Evolutionary conservation across 73 alveolate species (phyloP).

Genomic region (Paramecium primaurelia): DNA sequence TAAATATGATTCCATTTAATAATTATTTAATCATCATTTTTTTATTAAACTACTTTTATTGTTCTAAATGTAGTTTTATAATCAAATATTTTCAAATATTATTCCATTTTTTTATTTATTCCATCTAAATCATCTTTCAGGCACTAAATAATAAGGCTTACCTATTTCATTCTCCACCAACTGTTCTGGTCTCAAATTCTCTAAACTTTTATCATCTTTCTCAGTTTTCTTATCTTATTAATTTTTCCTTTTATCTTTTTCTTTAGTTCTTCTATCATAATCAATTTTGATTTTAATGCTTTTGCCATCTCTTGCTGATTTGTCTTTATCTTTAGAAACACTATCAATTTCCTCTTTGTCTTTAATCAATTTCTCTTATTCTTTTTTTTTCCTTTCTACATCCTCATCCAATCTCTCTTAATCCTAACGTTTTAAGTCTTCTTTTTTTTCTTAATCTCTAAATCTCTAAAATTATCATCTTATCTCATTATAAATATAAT

Average conservation of each 20-base stretch:
- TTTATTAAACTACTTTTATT: background rate
- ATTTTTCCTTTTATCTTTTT: background rate
- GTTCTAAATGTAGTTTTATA: constrained; percentile 7
- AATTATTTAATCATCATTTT: background rate
- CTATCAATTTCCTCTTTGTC: background rate
- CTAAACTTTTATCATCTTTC: background rate
- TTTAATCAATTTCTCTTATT: background rate
- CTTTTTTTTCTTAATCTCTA: background rate
- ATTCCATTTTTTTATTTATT: constrained; percentile 29
- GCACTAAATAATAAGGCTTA: constrained; percentile 10
- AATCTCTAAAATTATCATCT: background rate
- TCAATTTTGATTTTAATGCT: background rate
- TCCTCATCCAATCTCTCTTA: background rate
- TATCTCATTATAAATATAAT: background rate
- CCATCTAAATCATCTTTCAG: constrained; percentile 42
- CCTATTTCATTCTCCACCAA: constrained; percentile 18
- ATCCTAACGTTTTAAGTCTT: background rate
- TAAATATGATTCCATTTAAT: constrained; percentile 28
- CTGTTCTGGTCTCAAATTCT: background rate
- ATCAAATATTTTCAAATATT: constrained; percentile 23
- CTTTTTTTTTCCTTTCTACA: background rate
- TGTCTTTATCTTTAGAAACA: background rate
- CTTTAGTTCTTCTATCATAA: background rate
- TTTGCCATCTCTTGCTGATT: background rate
- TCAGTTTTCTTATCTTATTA: background rate